Evolutionary conservation across 164 flowering plant genomes (phyloP).

Genomic region (Kingdonia uniflora): DNA sequence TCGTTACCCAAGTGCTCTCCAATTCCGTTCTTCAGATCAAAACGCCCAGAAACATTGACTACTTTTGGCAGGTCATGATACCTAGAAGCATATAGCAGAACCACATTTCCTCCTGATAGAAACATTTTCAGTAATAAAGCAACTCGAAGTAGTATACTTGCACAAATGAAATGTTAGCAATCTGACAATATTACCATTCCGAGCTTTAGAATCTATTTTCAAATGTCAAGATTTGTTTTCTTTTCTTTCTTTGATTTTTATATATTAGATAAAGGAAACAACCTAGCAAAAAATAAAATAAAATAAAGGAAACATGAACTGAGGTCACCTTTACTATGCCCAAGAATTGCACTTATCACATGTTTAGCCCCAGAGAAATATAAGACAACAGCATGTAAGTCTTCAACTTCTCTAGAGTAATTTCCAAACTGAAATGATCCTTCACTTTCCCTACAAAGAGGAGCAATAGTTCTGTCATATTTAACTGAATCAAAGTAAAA

Average conservation of each 20-base stretch:
- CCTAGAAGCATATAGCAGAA: conserved; percentile 57
- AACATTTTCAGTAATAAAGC: not conserved
- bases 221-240: no score
- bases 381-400: conserved; percentile 41
- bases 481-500: no score
- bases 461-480: not conserved
- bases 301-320: not conserved
- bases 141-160: not conserved
- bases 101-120: conserved; percentile 64
- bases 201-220: no score
- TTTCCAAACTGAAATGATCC: conserved; percentile 51
- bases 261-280: no score
- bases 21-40: conserved; percentile 46
- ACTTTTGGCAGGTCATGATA: conserved; percentile 34
- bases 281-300: no score
- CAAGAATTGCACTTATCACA: conserved; percentile 8
- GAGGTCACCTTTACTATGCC: not conserved
- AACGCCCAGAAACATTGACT: conserved; percentile 64
- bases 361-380: conserved; percentile 10
- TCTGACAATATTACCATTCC: no score
- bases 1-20: conserved; percentile 54
- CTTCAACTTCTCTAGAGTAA: conserved; percentile 58
- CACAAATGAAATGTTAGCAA: no score
- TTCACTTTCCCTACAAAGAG: conserved; percentile 63
- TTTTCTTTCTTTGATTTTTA: no score